Evolutionary conservation across 192 early-diverging fungal species (phyloP).

Genomic region (Haplosporangium gracile): DNA sequence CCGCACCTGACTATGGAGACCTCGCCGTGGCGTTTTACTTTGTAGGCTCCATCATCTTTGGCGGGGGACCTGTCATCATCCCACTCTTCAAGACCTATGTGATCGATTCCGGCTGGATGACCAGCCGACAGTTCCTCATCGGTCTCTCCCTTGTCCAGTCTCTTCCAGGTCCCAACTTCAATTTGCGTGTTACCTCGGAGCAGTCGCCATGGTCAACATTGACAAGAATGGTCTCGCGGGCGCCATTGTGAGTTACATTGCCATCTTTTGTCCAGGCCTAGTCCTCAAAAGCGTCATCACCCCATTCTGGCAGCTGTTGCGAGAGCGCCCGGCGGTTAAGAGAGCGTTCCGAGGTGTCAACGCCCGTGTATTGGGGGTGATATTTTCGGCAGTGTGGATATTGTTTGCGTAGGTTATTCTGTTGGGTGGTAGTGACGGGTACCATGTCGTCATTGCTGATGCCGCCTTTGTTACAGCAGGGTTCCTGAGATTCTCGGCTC

Average conservation of each 20-base stretch:
- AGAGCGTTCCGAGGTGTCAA: conserved; percentile 69
- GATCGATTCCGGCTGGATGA: conserved; percentile 66
- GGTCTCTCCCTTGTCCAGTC: conserved; percentile 72
- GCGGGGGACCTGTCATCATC: conserved; percentile 72
- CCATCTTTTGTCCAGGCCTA: conserved; percentile 72
- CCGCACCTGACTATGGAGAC: conserved; percentile 34
- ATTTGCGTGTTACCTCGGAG: conserved; percentile 72
- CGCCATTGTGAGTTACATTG: conserved; percentile 64
- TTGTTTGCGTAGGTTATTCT: conserved; percentile 37
- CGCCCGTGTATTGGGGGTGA: conserved; percentile 68
- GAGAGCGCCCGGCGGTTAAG: conserved; percentile 44
- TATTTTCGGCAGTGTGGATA: conserved; percentile 70
- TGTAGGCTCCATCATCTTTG: conserved; percentile 70
- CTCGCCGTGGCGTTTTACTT: conserved; percentile 66
- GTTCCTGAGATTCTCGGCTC: conserved; percentile 19
- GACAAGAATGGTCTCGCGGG: conserved; percentile 52
- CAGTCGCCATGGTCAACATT: conserved; percentile 59
- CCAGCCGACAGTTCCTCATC: conserved; percentile 65
- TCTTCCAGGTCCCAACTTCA: conserved; percentile 71
- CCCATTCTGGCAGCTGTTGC: conserved; percentile 65
- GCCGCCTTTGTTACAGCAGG: conserved; percentile 22
- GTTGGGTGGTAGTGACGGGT: conserved; percentile 24
- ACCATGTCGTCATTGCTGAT: conserved; percentile 37
- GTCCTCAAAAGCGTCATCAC: conserved; percentile 65
- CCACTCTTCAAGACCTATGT: conserved; percentile 65